Evolutionary conservation across 169 alveolate species (phyloP).

Genomic region (Babesia sp.): DNA sequence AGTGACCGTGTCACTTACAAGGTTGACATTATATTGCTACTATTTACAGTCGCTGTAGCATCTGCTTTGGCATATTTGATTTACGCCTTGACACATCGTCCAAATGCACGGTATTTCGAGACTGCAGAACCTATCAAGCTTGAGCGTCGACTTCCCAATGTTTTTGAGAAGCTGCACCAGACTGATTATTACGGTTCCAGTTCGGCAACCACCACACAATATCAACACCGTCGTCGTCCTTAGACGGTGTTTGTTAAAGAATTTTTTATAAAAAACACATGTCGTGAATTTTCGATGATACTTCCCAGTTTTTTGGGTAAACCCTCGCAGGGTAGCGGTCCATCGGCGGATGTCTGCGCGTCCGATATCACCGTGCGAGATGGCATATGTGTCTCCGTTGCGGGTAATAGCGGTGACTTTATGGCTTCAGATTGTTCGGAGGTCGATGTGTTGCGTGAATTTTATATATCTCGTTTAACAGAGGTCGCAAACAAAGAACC

Average conservation of each 20-base stretch:
- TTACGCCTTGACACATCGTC: conserved; percentile 32
- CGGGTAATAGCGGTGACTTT: neutral
- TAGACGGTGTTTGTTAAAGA: neutral
- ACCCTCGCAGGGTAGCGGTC: neutral
- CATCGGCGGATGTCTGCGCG: neutral
- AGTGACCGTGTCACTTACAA: neutral
- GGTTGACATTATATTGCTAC: conserved; percentile 13
- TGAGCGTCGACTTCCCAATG: conserved; percentile 59
- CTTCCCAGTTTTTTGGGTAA: neutral
- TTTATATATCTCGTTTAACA: conserved; percentile 22
- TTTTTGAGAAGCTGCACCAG: conserved; percentile 54
- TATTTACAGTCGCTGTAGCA: conserved; percentile 22
- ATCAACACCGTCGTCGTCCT: conserved; percentile 22
- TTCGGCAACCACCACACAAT: conserved; percentile 18
- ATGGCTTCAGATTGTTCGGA: neutral
- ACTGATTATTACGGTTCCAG: conserved; percentile 36
- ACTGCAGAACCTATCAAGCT: conserved; percentile 63
- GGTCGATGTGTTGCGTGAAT: conserved; percentile 26
- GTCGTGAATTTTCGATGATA: neutral
- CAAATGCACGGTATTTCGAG: conserved; percentile 38
- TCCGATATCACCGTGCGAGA: neutral
- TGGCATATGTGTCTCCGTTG: neutral
- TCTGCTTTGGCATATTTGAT: conserved; percentile 28
- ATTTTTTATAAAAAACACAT: neutral
- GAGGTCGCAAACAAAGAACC: neutral